These are phyloP conservation scores for Aspergillus heteromorphus DNA, from an alignment of 495 filamentous ascomycete species.

Conservation along the genomic window DNA sequence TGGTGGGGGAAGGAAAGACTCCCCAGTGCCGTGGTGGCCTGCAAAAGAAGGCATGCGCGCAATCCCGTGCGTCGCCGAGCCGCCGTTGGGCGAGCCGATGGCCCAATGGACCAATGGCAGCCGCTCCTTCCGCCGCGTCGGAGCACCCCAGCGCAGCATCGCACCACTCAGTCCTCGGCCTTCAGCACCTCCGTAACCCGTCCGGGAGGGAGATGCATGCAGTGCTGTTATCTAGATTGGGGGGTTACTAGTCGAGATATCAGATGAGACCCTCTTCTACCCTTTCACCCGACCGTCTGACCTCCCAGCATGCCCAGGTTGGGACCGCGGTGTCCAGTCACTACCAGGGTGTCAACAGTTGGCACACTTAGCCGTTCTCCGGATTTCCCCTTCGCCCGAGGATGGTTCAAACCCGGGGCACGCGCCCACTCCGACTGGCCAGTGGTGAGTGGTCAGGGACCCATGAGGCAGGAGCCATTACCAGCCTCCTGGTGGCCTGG, in stretches of 20 bases:
- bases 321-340: not conserved
- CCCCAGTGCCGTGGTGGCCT: slow-evolving; percentile 6
- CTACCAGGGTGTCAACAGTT: slow-evolving; percentile 7
- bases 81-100: too few relatives aligned
- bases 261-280: not conserved
- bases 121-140: slow-evolving; percentile 4
- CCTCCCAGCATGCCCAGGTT: not conserved
- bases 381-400: slow-evolving; percentile 25
- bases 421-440: slow-evolving; percentile 3
- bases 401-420: slow-evolving; percentile 12
- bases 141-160: too few relatives aligned
- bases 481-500: too few relatives aligned
- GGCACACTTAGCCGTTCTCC: slow-evolving; percentile 14
- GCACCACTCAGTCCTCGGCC: not conserved
- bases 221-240: not conserved
- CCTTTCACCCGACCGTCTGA: not conserved
- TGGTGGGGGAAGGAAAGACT: slow-evolving; percentile 9
- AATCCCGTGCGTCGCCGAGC: slow-evolving; percentile 21
- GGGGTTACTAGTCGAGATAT: not conserved
- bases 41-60: slow-evolving; percentile 1
- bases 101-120: not conserved
- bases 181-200: not conserved
- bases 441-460: too few relatives aligned
- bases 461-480: not conserved
- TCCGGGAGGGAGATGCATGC: not conserved